Evolutionary conservation across 768 basidiomycete species (phyloP), one percentile per base, ranked within the genome.

Genomic region (Tricholoma sp.): DNA sequence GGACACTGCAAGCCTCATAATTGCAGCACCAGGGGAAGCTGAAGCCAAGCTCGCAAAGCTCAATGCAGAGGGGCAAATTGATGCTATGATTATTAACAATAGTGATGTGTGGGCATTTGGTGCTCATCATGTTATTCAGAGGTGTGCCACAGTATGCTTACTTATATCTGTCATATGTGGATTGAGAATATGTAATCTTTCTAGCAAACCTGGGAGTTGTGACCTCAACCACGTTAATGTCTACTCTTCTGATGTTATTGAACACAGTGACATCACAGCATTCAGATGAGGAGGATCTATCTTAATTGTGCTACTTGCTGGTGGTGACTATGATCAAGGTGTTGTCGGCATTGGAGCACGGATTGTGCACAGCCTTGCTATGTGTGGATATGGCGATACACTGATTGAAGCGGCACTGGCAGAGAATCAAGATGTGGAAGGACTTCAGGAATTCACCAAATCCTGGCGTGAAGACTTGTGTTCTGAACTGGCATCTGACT

Each of bases 301-400:
- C 50, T 74, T 88, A 5, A 78, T 86, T 13, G 85, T 79, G 3
- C 72, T 88, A 3, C 70, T 88, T 15, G 76, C 77, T 10, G 87
- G 88, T 0, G 86, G 87, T 2, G 87, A 89, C 64, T 89, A 89
- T 59, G 74, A 81, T 15, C 78, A 68, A 13, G 81, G 81, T 20
- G 66, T 82, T 2, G 60, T 66, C 3, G 74, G 79, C 8, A 82
- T 78, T 58, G 84, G 85, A 2, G 66, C 73, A 4, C 72, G 71
- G 13, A 83, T 79, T 36, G 82, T 86, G 4, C 76, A 76, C 18
- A 83, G 74, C 2, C 76, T 89, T 0, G 85, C 85, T 0, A 73
- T 74, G 52, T 80, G 78, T 37, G 86, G 86, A 1, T 80, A 84
- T 52, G 82, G 85, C 0, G 80, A 85, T 60, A 59, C 71, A 36